phyloP scores from a whole-genome alignment of 177 flowering plant genomes.

The Vitis hybrid region DNA sequence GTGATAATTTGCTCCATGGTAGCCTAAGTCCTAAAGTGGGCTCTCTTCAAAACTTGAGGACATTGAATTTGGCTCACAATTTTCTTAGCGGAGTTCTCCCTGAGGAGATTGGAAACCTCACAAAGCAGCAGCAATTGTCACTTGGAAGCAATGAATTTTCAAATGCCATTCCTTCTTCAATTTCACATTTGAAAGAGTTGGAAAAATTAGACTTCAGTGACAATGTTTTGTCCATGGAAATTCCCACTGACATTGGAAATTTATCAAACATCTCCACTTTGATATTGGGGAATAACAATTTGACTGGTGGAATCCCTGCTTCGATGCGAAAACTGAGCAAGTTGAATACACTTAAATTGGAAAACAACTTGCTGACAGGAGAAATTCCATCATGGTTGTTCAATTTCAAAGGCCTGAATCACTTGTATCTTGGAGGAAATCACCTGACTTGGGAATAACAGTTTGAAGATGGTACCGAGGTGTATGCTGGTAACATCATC shows the following conservation, averaged over 20 bases:
- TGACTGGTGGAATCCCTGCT: slow-evolving; percentile 45
- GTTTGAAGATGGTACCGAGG: slow-evolving; percentile 27
- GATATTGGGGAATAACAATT: slow-evolving; percentile 36
- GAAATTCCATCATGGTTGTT: slow-evolving; percentile 50
- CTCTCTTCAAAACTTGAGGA: slow-evolving; percentile 27
- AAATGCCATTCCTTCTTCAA: slow-evolving; percentile 32
- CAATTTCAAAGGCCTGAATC: slow-evolving; percentile 21
- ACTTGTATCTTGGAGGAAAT: slow-evolving; percentile 43
- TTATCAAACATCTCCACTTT: slow-evolving; percentile 35
- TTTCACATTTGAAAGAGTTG: slow-evolving; percentile 25
- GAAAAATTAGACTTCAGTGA: slow-evolving; percentile 35
- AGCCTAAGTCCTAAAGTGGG: slow-evolving; percentile 25
- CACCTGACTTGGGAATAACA: slow-evolving; percentile 51
- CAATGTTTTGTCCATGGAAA: slow-evolving; percentile 32
- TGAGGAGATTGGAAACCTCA: slow-evolving; percentile 36
- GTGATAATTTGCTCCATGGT: slow-evolving; percentile 32
- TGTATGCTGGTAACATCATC: slow-evolving; percentile 33
- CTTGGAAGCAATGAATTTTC: slow-evolving; percentile 34
- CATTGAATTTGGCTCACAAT: slow-evolving; percentile 32
- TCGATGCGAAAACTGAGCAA: slow-evolving; percentile 31
- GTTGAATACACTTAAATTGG: slow-evolving; percentile 34
- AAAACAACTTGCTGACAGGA: slow-evolving; percentile 40
- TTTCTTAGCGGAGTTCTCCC: slow-evolving; percentile 26
- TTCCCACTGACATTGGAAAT: slow-evolving; percentile 41
- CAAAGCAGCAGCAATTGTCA: slow-evolving; percentile 24